Evolutionary conservation across 345 rosid genomes (phyloP).

Genomic region (Jatropha curcas): DNA sequence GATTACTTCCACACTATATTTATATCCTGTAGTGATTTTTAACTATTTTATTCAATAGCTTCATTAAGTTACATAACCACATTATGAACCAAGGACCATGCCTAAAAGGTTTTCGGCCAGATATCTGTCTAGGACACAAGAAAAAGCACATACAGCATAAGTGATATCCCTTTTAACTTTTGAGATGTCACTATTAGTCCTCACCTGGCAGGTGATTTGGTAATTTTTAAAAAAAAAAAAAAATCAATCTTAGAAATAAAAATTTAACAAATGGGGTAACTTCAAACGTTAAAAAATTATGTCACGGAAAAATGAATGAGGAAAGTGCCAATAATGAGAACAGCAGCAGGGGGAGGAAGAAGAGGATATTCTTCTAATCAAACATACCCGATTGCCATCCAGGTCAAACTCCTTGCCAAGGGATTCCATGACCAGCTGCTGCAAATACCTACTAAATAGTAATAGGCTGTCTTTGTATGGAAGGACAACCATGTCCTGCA

Average conservation of each 20-base stretch:
- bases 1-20: not conserved
- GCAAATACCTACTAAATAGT: constrained; percentile 88
- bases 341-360: not conserved
- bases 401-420: constrained; percentile 97
- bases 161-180: not conserved
- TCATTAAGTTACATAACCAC: not conserved
- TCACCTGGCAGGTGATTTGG: not conserved
- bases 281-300: constrained; percentile 13
- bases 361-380: not conserved
- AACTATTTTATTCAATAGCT: not conserved
- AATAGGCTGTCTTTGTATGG: constrained; percentile 97
- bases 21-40: not conserved
- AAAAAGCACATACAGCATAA: not conserved
- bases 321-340: not conserved
- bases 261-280: constrained; percentile 9
- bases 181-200: not conserved
- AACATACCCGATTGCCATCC: constrained; percentile 85
- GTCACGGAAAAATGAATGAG: not conserved
- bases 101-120: not conserved
- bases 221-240: not conserved
- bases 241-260: not conserved
- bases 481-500: constrained; percentile 97
- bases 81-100: not conserved
- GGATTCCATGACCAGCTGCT: constrained; percentile 99
- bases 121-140: not conserved